Evolutionary conservation across 2,329 filamentous ascomycete species (phyloP).

Genomic region (Clonostachys sp.): DNA sequence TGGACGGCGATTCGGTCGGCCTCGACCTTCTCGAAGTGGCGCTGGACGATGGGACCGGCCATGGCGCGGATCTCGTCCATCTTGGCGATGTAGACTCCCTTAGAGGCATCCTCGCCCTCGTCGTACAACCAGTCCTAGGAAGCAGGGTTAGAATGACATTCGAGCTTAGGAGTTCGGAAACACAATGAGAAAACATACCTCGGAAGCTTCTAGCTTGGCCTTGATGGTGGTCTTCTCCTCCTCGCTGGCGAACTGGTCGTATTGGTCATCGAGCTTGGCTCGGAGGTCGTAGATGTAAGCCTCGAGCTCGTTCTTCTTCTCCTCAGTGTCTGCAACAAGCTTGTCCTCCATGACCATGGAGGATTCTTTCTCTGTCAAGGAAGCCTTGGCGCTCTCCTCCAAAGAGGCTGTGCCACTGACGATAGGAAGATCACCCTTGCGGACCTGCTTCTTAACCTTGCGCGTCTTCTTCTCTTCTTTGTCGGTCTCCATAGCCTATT

Average conservation of each 20-base stretch:
- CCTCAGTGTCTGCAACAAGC: constrained; percentile 94
- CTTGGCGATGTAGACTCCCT: constrained; percentile 91
- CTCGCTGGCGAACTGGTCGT: constrained; percentile 82
- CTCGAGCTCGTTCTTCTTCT: constrained; percentile 99
- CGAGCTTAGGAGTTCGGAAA: background rate
- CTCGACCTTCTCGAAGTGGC: constrained; percentile 93
- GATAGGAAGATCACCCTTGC: constrained; percentile 92
- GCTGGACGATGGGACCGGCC: constrained; percentile 86
- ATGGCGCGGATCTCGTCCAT: constrained; percentile 91
- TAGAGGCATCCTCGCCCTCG: constrained; percentile 90
- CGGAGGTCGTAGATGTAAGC: constrained; percentile 95
- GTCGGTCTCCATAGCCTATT: constrained; percentile 82
- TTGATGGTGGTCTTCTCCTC: constrained; percentile 88
- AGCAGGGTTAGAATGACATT: background rate
- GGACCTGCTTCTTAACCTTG: constrained; percentile 99
- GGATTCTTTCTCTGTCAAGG: constrained; percentile 76
- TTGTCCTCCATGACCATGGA: constrained; percentile 98
- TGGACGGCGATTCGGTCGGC: constrained; percentile 75
- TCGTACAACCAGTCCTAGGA: constrained; percentile 94
- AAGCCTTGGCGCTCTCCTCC: constrained; percentile 61
- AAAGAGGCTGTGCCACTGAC: constrained; percentile 77
- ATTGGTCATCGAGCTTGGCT: constrained; percentile 90
- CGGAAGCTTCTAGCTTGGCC: constrained; percentile 74
- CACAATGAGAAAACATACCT: constrained; percentile 58
- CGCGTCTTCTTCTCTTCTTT: constrained; percentile 79